A percentile compares a stretch with the other conserved stretches of the same genome.
Evolutionary conservation across 345 rosid genomes (phyloP).

Genomic region (Reutealis trisperma): DNA sequence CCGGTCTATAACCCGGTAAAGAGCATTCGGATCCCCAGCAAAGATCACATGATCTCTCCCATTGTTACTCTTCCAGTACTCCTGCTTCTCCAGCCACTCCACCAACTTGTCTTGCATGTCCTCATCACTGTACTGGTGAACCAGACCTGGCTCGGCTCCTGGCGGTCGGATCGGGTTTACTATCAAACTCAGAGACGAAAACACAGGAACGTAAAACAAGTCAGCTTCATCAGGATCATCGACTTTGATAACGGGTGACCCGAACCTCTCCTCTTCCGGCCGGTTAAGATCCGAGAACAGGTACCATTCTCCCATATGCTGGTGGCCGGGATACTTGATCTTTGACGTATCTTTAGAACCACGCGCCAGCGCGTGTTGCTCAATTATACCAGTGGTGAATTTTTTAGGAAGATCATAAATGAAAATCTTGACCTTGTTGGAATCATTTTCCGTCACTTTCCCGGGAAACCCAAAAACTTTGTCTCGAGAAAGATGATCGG

Average conservation of each 20-base stretch:
- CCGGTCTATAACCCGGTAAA: constrained; percentile 60
- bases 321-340: constrained; percentile 91
- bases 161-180: constrained; percentile 48
- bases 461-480: constrained; percentile 9
- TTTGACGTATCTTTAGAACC: constrained; percentile 54
- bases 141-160: constrained; percentile 38
- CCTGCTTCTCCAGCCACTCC: constrained; percentile 80
- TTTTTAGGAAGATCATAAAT: constrained; percentile 80
- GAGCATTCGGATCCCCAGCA: constrained; percentile 93
- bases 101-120: constrained; percentile 75
- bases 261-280: constrained; percentile 56
- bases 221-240: constrained; percentile 82
- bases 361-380: constrained; percentile 75
- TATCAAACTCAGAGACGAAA: constrained; percentile 79
- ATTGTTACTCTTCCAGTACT: constrained; percentile 72
- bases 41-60: constrained; percentile 82
- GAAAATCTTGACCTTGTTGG: constrained; percentile 51
- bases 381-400: constrained; percentile 79
- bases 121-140: constrained; percentile 72
- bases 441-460: not conserved
- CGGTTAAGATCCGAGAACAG: constrained; percentile 68
- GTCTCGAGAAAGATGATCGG: constrained; percentile 28
- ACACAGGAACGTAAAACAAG: constrained; percentile 80
- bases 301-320: constrained; percentile 99
- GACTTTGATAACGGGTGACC: constrained; percentile 61